Base-by-base conservation (phyloP, 208 protist species). In the Trypanosoma conorhini region DNA sequence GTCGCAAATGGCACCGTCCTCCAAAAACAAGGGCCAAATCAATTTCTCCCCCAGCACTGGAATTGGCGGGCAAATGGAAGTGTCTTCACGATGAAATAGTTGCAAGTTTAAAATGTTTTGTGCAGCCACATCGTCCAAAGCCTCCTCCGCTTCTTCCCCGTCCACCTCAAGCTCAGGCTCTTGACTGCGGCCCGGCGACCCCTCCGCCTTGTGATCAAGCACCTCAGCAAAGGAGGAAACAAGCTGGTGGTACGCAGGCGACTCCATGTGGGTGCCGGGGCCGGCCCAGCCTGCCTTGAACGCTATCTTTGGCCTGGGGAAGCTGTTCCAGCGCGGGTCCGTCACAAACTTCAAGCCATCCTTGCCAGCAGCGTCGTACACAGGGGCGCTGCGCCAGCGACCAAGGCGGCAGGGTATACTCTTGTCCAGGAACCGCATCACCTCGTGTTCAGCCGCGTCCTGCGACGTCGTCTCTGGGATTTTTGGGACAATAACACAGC, bases 231-330 rank as follows among this genome's bases (percentile, higher is more conserved):
- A 96, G 21, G 86, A 86, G 31, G 76, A 74, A 55, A 97, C 86
- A 24, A 95, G 76, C 55, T 85, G 80, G 67, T 95, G 85, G 61
- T 88, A 91, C 17, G 72, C 70, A 7, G 89, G 83, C 15, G 77
- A 81, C 54, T 92, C 81, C 62, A 95, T 81, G 52, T 77, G 71
- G 10, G 86, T 92, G 21, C 91, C 93, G 2, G 93, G 87, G 3
- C 75, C 74, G 21, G 86, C 91, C 93, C 93, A 97, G 28, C 86
- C 87, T 3, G 74, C 74, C 28, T 85, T 83, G 42, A 96, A 81
- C 9, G 89, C 88, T 55, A 96, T 92, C 67, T 94, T 85, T n/a
- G 85, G 87, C 51, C 84, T 90, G 0, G 83, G 82, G 62, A 96
- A 94, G 0, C 31, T 52, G 51, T 92, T 86, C 80, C 86, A 92